Conservation (phyloP, 2,329 filamentous ascomycete species). For the Cladophialophora carrionii region DNA sequence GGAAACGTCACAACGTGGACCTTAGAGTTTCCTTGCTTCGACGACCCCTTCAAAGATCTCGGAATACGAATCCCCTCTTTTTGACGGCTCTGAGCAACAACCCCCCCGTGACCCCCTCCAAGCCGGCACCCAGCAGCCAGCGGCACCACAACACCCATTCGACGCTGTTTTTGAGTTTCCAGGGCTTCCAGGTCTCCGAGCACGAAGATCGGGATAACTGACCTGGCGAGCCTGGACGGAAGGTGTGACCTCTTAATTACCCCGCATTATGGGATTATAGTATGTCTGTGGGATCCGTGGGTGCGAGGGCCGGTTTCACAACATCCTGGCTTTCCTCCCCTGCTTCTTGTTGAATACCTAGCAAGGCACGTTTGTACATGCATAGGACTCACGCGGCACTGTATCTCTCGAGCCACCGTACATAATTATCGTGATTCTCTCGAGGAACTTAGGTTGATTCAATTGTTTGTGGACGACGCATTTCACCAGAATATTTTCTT, state of each 20-base stretch:
- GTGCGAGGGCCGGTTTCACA: not conserved
- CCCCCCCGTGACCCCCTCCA: not conserved
- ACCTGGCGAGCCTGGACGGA: not conserved
- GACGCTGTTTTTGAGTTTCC: not conserved
- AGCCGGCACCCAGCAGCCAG: not conserved
- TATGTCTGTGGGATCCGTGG: not conserved
- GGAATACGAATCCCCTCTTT: not conserved
- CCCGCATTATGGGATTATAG: not conserved
- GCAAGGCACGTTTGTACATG: not conserved
- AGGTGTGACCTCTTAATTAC: not conserved
- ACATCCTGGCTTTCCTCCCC: not conserved
- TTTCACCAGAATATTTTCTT: not conserved
- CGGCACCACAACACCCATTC: not conserved
- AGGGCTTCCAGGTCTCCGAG: not conserved
- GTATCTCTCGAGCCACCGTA: not conserved
- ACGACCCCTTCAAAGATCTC: not conserved
- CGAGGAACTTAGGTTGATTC: not conserved
- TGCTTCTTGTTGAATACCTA: not conserved
- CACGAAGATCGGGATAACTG: not conserved
- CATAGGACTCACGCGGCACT: not conserved
- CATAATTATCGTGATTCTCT: not conserved
- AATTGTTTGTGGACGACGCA: not conserved
- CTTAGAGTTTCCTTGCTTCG: not conserved
- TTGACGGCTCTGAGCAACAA: not conserved
- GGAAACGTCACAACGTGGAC: not conserved